Conservation (phyloP, 176 grass and related monocot genomes). For the Phyllostachys edulis region DNA sequence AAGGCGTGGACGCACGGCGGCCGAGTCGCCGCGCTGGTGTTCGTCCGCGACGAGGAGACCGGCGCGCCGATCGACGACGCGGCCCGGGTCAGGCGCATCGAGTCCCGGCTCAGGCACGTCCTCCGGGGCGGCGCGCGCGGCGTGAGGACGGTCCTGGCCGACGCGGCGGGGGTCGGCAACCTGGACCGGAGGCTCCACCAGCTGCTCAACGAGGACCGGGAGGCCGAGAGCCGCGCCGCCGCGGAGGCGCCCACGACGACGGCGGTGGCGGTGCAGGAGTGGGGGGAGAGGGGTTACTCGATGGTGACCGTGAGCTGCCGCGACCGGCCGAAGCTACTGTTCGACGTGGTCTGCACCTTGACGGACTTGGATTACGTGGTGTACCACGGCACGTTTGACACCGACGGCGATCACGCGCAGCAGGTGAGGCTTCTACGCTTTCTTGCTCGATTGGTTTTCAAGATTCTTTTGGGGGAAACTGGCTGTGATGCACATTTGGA, state of each 20-base stretch:
- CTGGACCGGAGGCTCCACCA: constrained; percentile 87
- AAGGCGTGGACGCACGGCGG: constrained; percentile 84
- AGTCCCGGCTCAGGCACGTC: constrained; percentile 61
- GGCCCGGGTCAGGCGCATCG: constrained; percentile 50
- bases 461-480: neutral
- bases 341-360: constrained; percentile 89
- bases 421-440: constrained; percentile 50
- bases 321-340: constrained; percentile 84
- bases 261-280: constrained; percentile 64
- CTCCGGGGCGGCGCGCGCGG: constrained; percentile 58
- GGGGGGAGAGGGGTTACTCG: constrained; percentile 74
- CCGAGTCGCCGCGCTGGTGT: constrained; percentile 68
- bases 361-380: constrained; percentile 95
- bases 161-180: constrained; percentile 26
- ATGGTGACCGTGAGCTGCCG: constrained; percentile 76
- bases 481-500: neutral
- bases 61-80: constrained; percentile 51
- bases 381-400: constrained; percentile 80
- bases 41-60: constrained; percentile 58
- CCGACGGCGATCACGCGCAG: constrained; percentile 67
- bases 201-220: constrained; percentile 65
- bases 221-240: constrained; percentile 26
- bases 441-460: neutral
- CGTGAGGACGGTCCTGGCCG: constrained; percentile 42
- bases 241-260: neutral